phyloP scores from a whole-genome alignment of 2,329 filamentous ascomycete genomes.

The Colletotrichum incanum region DNA sequence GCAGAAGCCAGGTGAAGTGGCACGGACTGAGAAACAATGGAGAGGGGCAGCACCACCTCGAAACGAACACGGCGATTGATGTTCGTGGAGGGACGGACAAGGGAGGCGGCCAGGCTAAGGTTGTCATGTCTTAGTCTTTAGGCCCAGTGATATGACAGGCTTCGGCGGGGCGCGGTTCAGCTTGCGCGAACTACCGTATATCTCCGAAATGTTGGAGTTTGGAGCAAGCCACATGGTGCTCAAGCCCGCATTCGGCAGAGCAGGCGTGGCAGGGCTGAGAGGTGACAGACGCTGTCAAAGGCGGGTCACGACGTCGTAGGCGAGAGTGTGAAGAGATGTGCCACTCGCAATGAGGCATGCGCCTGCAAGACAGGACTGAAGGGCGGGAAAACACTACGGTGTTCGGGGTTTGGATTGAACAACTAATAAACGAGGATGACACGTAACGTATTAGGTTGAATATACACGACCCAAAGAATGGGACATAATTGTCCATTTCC shows the following conservation, averaged over 20 bases:
- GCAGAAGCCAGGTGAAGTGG: background rate
- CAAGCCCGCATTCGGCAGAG: constrained; percentile 18
- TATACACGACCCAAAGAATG: background rate
- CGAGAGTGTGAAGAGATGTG: background rate
- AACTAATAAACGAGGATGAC: background rate
- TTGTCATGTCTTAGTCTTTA: background rate
- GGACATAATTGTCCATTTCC: background rate
- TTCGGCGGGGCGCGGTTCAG: constrained; percentile 22
- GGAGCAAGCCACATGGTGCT: constrained; percentile 31
- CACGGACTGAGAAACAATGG: background rate
- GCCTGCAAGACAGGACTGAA: background rate
- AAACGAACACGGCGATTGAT: constrained; percentile 18
- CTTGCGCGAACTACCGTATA: background rate
- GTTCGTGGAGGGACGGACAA: constrained; percentile 17
- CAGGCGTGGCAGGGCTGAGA: constrained; percentile 25
- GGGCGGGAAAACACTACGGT: too few relatives aligned
- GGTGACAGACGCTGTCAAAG: background rate
- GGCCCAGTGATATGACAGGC: constrained; percentile 18
- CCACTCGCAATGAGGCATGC: background rate
- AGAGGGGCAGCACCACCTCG: constrained; percentile 4
- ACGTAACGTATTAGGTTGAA: background rate
- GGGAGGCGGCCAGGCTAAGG: constrained; percentile 13
- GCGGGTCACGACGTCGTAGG: background rate
- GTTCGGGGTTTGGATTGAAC: background rate
- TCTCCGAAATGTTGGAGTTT: constrained; percentile 10